Evolutionary conservation across 495 filamentous ascomycete genomes (phyloP).

Genomic region (Jackrogersella multiformis): DNA sequence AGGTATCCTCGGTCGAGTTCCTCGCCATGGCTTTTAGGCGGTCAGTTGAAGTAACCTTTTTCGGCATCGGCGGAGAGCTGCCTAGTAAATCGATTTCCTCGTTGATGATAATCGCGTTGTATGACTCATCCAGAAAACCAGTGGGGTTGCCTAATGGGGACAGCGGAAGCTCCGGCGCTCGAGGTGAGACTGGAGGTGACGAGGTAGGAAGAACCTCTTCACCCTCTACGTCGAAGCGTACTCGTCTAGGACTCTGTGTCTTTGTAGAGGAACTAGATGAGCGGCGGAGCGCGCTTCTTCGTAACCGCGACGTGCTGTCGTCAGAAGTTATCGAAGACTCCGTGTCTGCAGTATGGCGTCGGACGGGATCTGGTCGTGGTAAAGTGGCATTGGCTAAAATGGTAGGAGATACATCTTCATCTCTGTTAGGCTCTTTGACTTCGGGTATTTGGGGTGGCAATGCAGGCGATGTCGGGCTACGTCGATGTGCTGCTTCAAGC

Average conservation of each 20-base stretch:
- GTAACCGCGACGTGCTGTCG: slow-evolving; percentile 49
- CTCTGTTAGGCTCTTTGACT: slow-evolving; percentile 44
- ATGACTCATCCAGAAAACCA: slow-evolving; percentile 42
- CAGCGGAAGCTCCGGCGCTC: slow-evolving; percentile 21
- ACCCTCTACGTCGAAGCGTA: slow-evolving; percentile 63
- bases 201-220: slow-evolving; percentile 62
- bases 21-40: slow-evolving; percentile 54
- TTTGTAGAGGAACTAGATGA: slow-evolving; percentile 55
- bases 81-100: slow-evolving; percentile 52
- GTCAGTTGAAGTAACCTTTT: slow-evolving; percentile 59
- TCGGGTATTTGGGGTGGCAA: slow-evolving; percentile 34
- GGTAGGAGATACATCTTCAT: slow-evolving; percentile 27
- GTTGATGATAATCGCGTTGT: slow-evolving; percentile 25
- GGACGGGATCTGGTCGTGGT: slow-evolving; percentile 33
- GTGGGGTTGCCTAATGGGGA: slow-evolving; percentile 39
- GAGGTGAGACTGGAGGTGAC: slow-evolving; percentile 50
- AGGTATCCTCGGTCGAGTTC: slow-evolving; percentile 54
- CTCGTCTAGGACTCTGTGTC: slow-evolving; percentile 58
- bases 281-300: slow-evolving; percentile 61
- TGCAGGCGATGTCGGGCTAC: slow-evolving; percentile 37
- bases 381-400: slow-evolving; percentile 10
- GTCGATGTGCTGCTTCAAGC: slow-evolving; percentile 57
- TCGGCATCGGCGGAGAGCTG: slow-evolving; percentile 52
- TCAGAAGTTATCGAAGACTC: slow-evolving; percentile 56
- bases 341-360: slow-evolving; percentile 47